Evolutionary conservation across 2,329 filamentous ascomycete species (phyloP).

Genomic region (Colletotrichum spaethianum): DNA sequence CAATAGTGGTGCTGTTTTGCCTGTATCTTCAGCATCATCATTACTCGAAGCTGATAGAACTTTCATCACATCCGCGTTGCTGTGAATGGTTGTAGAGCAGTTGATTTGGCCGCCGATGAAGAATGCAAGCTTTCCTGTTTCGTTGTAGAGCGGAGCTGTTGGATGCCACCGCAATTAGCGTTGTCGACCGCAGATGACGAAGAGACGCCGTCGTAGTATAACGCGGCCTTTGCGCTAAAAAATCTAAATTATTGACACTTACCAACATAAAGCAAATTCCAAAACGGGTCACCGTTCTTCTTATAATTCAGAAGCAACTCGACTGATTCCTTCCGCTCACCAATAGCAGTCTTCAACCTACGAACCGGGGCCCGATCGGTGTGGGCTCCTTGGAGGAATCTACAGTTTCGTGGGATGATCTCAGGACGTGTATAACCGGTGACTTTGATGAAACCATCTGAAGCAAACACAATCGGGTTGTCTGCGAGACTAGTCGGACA

Average conservation of each 20-base stretch:
- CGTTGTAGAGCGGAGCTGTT: constrained; percentile 59
- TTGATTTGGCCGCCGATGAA: constrained; percentile 69
- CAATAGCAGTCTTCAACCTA: constrained; percentile 59
- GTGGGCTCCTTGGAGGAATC: constrained; percentile 63
- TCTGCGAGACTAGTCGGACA: constrained; percentile 58
- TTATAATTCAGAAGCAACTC: constrained; percentile 67
- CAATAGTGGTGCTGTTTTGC: not conserved
- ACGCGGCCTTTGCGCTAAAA: too few species aligned
- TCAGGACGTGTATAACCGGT: constrained; percentile 64
- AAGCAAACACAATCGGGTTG: constrained; percentile 65
- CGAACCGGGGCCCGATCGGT: constrained; percentile 59
- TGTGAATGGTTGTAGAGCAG: constrained; percentile 64
- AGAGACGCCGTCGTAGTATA: fast-evolving
- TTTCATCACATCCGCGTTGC: constrained; percentile 61
- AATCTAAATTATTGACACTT: constrained; percentile 44
- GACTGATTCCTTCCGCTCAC: constrained; percentile 59
- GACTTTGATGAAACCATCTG: constrained; percentile 65
- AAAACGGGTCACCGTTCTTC: constrained; percentile 67
- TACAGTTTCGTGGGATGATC: constrained; percentile 65
- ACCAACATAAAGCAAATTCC: constrained; percentile 69
- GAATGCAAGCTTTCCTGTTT: constrained; percentile 59
- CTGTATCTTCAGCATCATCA: not conserved
- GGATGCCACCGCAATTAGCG: not conserved
- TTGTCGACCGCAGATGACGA: too few species aligned
- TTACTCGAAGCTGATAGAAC: constrained; percentile 50